Percentiles rank a stretch among this genome's conserved stretches.
Evolutionary conservation across 2,329 filamentous ascomycete species (phyloP).

Genomic region (Lasiodiplodia gonubiensis): DNA sequence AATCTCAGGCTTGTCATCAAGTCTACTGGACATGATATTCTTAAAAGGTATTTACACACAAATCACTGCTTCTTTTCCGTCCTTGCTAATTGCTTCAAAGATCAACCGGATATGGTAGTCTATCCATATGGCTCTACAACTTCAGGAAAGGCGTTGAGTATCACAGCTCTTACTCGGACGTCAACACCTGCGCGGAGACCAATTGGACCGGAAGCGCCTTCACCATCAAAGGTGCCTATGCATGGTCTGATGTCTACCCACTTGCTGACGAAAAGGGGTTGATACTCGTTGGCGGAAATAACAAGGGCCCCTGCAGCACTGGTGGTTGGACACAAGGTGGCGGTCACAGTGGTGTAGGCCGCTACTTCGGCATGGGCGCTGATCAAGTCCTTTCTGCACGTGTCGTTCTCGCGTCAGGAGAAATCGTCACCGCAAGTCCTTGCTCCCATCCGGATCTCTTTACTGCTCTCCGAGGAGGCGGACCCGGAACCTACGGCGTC

Average conservation of each 20-base stretch:
- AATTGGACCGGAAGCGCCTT: conserved; percentile 39
- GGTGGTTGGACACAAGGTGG: conserved; percentile 42
- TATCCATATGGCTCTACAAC: conserved; percentile 46
- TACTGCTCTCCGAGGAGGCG: conserved; percentile 44
- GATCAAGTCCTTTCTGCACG: conserved; percentile 41
- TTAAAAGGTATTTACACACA: background rate
- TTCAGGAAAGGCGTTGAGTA: conserved; percentile 42
- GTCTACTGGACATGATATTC: conserved; percentile 3
- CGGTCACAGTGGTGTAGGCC: conserved; percentile 34
- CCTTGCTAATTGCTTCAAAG: conserved; percentile 36
- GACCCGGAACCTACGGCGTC: conserved; percentile 41
- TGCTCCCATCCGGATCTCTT: conserved; percentile 42
- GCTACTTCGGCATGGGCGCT: conserved; percentile 37
- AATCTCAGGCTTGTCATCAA: conserved; percentile 13
- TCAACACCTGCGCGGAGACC: conserved; percentile 1
- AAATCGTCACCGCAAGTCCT: conserved; percentile 37
- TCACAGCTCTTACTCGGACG: conserved; percentile 21
- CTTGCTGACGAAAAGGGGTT: conserved; percentile 35
- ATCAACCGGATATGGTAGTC: conserved; percentile 40
- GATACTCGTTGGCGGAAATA: conserved; percentile 37
- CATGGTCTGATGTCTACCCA: conserved; percentile 40
- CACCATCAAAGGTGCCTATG: conserved; percentile 36
- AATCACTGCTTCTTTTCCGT: too few species aligned
- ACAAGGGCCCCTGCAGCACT: conserved; percentile 34
- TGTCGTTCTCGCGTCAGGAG: conserved; percentile 41